Base-by-base conservation (phyloP, 148 eudicot species). In the Hydrangea macrophylla region DNA sequence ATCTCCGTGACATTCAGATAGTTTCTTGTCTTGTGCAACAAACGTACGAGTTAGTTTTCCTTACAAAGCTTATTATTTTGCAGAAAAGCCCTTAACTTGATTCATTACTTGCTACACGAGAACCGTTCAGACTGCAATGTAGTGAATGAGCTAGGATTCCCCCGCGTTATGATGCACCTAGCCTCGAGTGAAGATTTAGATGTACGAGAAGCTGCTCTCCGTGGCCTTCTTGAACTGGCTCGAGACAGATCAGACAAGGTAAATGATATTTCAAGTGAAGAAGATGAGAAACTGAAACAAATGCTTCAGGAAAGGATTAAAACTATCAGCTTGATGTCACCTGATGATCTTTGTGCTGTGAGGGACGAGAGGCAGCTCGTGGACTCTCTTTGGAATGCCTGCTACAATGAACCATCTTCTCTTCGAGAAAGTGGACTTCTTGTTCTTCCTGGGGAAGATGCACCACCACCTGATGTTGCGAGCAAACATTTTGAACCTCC, bases 11-110 rank as follows among this genome's bases (percentile, higher is more conserved):
- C 11, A 42, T 7, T 42, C 22, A 17, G 11, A 42, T 3, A 10
- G 48, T 0, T 42, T 42, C 17, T 42, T 42, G 17, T 42, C n/a
- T 42, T 42, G 18, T 42, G 13, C 3, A n/a, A n/a, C n/a, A n/a
- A n/a, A n/a, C n/a, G n/a, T n/a, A n/a, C n/a, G n/a, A n/a, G n/a
- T 9, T 13, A 11, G 15, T 23, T 25, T 51, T 20, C 24, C 60
- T 44, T 11, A 44, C 22, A 5, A n/a, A 32, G 9, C 37, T 22
- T 6, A 57, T 17, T 50, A 25, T 42, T 50, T 73, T 86, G 69
- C 90, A 94, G 98, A 96, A 94, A 90, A 85, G 98, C 98, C n/a
- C 80, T 90, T 26, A 86, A 82, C 80, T 80, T 94, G 82, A 80
- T 94, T 62, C 88, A 88, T 7, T 90, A 93, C 64, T 83, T 93